phyloP scores from a whole-genome alignment of 495 filamentous ascomycete genomes.

The Beverwykella pulmonaria region DNA sequence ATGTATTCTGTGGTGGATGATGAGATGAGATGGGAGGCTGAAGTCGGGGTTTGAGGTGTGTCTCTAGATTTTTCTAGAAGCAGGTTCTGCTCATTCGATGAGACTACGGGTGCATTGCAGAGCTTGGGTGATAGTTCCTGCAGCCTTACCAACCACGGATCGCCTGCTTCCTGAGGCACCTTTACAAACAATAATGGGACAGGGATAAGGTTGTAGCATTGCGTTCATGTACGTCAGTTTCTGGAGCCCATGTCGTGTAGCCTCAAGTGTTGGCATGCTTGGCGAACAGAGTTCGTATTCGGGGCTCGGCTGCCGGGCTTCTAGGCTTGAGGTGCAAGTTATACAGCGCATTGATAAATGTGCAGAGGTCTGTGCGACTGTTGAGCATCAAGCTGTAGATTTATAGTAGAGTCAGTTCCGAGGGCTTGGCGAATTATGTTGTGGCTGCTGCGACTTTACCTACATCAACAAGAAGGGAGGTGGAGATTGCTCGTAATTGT shows the following conservation, averaged over 20 bases:
- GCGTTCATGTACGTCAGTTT: conserved; percentile 32
- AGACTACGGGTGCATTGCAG: background rate
- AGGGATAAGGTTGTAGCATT: conserved; percentile 13
- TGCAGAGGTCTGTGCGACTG: background rate
- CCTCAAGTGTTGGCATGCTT: background rate
- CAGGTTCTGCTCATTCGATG: background rate
- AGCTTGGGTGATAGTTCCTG: conserved; percentile 15
- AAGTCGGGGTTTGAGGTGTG: conserved; percentile 11
- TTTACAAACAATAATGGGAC: background rate
- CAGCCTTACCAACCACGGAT: conserved; percentile 7
- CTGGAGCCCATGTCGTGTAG: background rate
- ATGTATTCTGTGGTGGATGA: background rate
- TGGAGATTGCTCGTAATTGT: background rate
- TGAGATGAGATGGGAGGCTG: background rate
- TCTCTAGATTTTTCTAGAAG: conserved; percentile 20
- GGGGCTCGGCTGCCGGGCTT: background rate
- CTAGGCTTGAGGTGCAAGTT: background rate
- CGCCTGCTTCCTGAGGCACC: background rate
- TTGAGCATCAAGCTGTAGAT: background rate
- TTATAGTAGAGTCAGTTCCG: background rate
- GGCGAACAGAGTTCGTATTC: conserved; percentile 3
- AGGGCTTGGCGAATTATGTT: too few species aligned
- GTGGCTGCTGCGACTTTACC: background rate
- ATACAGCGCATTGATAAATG: conserved; percentile 9
- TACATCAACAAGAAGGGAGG: background rate